Conservation (phyloP, 345 rosid genomes). For the Salix suchowensis region DNA sequence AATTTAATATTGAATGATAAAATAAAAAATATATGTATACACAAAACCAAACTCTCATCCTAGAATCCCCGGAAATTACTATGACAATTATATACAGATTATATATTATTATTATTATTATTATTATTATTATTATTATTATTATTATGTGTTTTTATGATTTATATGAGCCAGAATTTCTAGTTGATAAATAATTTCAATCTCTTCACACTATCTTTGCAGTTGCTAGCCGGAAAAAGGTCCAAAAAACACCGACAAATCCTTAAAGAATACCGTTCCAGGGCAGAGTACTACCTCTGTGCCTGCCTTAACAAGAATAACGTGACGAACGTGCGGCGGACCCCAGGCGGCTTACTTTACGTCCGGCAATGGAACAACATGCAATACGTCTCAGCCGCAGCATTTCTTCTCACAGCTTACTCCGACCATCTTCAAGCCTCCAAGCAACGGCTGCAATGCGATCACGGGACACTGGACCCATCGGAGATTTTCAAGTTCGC, state of each 20-base stretch:
- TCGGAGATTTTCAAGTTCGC: slow-evolving; percentile 51
- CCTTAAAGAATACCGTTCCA: slow-evolving; percentile 54
- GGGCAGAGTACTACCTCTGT: slow-evolving; percentile 77
- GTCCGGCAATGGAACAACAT: slow-evolving; percentile 95
- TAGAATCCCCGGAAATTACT: too few relatives aligned
- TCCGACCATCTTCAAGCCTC: slow-evolving; percentile 51
- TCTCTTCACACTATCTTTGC: not conserved
- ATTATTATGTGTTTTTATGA: too few relatives aligned
- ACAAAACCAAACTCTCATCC: too few relatives aligned
- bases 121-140: too few relatives aligned
- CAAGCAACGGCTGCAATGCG: slow-evolving; percentile 43
- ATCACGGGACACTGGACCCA: slow-evolving; percentile 32
- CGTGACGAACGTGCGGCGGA: slow-evolving; percentile 45
- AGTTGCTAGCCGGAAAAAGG: slow-evolving; percentile 51
- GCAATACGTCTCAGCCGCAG: slow-evolving; percentile 81
- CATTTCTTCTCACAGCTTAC: slow-evolving; percentile 72
- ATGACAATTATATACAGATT: too few relatives aligned
- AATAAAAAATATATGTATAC: too few relatives aligned
- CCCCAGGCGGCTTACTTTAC: slow-evolving; percentile 75
- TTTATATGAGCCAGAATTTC: too few relatives aligned
- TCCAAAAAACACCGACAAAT: slow-evolving; percentile 39
- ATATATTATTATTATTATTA: too few relatives aligned
- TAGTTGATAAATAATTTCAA: not conserved
- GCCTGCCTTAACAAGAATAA: slow-evolving; percentile 72
- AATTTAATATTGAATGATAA: too few relatives aligned